Conservation (phyloP, 345 rosid genomes). For the Ceriops zippeliana region DNA sequence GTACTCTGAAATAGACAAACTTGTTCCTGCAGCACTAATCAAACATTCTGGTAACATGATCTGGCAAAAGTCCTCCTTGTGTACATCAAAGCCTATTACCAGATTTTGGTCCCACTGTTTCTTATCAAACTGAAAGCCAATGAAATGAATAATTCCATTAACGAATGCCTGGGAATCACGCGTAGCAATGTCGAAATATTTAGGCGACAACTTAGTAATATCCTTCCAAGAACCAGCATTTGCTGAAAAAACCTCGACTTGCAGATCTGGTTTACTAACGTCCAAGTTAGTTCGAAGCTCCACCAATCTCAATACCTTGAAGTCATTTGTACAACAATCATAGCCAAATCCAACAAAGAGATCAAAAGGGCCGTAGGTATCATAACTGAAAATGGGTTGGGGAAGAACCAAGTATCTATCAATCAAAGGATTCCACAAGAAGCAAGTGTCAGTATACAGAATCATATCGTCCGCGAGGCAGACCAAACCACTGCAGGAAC, state of each 20-base stretch:
- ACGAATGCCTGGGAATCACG: slow-evolving; percentile 8
- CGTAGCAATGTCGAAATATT: not conserved
- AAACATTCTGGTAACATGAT: slow-evolving; percentile 4
- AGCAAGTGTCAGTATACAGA: not conserved
- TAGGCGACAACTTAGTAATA: not conserved
- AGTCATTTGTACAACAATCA: not conserved
- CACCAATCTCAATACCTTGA: slow-evolving; percentile 10
- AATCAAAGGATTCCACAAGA: slow-evolving; percentile 8
- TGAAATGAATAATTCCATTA: slow-evolving; percentile 10
- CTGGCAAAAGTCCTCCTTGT: not conserved
- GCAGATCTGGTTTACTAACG: too few species aligned
- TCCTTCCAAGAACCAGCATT: slow-evolving; percentile 1
- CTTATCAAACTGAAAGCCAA: not conserved
- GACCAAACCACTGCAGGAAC: slow-evolving; percentile 7
- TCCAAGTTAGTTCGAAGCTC: not conserved
- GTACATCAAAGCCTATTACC: not conserved
- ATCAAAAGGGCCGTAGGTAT: slow-evolving; percentile 1
- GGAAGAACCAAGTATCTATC: not conserved
- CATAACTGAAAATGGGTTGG: not conserved
- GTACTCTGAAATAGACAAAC: not conserved
- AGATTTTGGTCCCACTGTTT: not conserved
- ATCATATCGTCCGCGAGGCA: not conserved
- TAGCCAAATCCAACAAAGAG: slow-evolving; percentile 3
- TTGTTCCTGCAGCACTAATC: not conserved
- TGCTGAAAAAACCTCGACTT: slow-evolving; percentile 5